phyloP scores from a whole-genome alignment of 164 flowering plant species.

The Santalum album region DNA sequence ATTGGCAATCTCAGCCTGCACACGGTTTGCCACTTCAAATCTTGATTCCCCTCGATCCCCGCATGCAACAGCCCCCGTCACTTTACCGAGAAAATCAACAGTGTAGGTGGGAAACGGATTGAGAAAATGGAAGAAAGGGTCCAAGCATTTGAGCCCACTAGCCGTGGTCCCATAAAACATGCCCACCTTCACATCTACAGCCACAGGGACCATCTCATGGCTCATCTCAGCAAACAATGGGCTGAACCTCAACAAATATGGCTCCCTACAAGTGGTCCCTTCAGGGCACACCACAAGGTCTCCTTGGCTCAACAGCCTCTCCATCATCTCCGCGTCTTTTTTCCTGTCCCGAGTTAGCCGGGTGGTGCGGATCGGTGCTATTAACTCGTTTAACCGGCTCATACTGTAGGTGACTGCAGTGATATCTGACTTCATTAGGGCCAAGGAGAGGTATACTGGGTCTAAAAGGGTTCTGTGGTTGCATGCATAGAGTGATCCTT shows the following conservation, averaged over 20 bases:
- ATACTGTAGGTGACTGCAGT: conserved; percentile 16
- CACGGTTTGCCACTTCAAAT: conserved; percentile 44
- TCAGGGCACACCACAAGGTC: conserved; percentile 38
- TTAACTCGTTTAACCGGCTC: conserved; percentile 4
- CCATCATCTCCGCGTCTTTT: conserved; percentile 19
- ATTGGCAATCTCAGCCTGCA: conserved; percentile 39
- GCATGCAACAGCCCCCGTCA: conserved; percentile 6
- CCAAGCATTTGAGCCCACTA: conserved; percentile 30
- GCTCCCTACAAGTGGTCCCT: conserved; percentile 42
- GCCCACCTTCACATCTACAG: conserved; percentile 16
- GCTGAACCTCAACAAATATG: conserved; percentile 33
- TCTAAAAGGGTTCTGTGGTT: conserved; percentile 52
- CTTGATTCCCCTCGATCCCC: conserved; percentile 24
- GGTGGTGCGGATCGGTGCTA: conserved; percentile 28
- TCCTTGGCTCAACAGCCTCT: conserved; percentile 18
- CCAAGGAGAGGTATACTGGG: conserved; percentile 22
- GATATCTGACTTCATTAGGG: conserved; percentile 7
- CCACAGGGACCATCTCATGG: conserved; percentile 28
- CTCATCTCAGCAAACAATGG: conserved; percentile 33
- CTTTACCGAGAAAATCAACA: conserved; percentile 19
- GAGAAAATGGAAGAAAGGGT: conserved; percentile 31
- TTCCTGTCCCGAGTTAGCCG: conserved; percentile 24
- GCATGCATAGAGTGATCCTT: conserved; percentile 42
- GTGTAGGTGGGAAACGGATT: conserved; percentile 24
- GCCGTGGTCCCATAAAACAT: conserved; percentile 36